Evolutionary conservation across 345 rosid species (phyloP), one percentile per base, ranked within the genome.

Genomic region (Linum trigynum): DNA sequence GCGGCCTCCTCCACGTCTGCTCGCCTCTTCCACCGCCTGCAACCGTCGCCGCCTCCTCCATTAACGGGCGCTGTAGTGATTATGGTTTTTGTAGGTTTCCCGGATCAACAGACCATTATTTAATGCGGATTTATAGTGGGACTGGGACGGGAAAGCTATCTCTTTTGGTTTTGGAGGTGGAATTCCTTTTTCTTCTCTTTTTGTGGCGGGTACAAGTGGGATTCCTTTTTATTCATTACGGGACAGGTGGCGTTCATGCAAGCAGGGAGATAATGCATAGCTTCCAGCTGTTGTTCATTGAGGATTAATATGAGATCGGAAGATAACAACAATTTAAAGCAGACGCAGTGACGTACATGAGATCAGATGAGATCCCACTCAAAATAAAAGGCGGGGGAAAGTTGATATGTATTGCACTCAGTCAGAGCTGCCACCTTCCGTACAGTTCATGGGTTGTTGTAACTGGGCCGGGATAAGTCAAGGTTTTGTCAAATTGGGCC

Each of bases 241-340:
- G n/a, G 69, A 71, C 68, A 71, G 45, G 3, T 62, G 75, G 69
- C 41, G 40, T 23, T 17, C 78, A 67, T 77, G 79, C 79, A 77
- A 16, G 62, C 7, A 7, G 16, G 57, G 11, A 4, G n/a, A 1
- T 7, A 70, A 53, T 67, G 67, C 66, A 70, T 23, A 36, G 15
- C 32, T 23, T 23, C 32, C 32, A 23, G 32, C 32, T 23, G 32
- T 23, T 23, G 32, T 23, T 23, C 32, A 23, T 23, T 23, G 32
- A 23, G 32, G 32, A 23, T 23, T 23, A 23, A 23, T 23, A 23
- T 23, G 32, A 23, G 32, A 1, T 23, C 32, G 32, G 32, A 23
- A 23, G 32, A 23, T 23, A 23, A 23, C 32, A 23, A 23, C 32
- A 23, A 23, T 23, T 23, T 23, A 23, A 39, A 38, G 17, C 8